phyloP scores from a whole-genome alignment of 140 eudicot genomes.

The Flaveria floridana region DNA sequence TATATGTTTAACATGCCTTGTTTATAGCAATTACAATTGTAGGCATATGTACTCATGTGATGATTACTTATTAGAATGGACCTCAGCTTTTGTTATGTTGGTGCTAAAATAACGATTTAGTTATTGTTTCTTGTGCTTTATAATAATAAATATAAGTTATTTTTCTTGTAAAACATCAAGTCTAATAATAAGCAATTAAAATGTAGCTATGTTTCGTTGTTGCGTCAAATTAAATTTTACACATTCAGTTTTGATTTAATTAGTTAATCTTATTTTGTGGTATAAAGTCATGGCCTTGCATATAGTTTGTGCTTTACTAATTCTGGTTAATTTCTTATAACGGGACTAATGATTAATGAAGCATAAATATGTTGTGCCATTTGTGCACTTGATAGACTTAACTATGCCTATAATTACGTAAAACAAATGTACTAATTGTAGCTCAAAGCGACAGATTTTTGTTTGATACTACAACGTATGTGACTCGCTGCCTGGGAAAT shows the following conservation, averaged over 20 bases:
- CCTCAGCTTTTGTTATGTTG: not conserved
- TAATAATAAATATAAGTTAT: too few relatives aligned
- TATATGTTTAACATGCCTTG: not conserved
- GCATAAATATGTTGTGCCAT: not conserved
- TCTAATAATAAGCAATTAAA: not conserved
- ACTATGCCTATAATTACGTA: not conserved
- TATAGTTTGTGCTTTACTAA: not conserved
- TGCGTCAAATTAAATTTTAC: not conserved
- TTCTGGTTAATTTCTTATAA: not conserved
- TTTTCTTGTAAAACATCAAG: not conserved
- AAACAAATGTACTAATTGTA: not conserved
- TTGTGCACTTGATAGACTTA: not conserved
- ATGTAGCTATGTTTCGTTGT: conserved; percentile 7
- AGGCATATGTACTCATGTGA: not conserved
- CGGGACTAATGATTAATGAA: not conserved
- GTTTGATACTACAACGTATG: not conserved
- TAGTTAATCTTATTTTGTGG: not conserved
- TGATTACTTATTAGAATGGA: not conserved
- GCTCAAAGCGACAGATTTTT: not conserved
- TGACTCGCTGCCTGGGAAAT: not conserved
- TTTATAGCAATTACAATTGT: not conserved
- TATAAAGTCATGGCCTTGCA: not conserved
- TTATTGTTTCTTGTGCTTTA: not conserved
- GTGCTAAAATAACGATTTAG: not conserved
- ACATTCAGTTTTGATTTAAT: not conserved